Conservation (phyloP, 768 basidiomycete species). For the Porphyrellus cyaneotinctus region DNA sequence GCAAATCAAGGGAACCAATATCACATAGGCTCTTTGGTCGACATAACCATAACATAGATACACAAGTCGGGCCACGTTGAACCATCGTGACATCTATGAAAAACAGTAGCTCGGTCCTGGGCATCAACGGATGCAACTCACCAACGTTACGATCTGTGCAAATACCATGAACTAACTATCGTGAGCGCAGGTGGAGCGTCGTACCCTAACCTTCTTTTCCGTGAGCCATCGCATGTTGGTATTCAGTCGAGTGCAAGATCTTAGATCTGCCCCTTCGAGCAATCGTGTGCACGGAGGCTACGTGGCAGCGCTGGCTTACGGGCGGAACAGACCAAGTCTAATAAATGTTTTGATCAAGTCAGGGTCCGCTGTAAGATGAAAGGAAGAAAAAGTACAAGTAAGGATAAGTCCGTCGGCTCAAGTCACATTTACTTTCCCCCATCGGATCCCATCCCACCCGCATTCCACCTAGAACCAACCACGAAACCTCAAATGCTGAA, state of each 20-base stretch:
- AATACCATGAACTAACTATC: conserved; percentile 43
- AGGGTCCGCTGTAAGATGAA: conserved; percentile 16
- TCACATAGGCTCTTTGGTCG: conserved; percentile 33
- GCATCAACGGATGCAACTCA: conserved; percentile 14
- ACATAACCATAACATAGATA: too few species aligned
- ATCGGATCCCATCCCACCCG: not conserved
- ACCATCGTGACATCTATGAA: conserved; percentile 42
- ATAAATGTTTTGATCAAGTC: conserved; percentile 13
- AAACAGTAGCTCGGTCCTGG: not conserved
- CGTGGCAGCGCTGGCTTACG: too few species aligned
- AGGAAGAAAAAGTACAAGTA: conserved; percentile 15
- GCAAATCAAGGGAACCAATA: conserved; percentile 11
- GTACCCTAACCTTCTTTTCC: conserved; percentile 72
- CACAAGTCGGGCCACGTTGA: conserved; percentile 52
- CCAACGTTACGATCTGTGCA: conserved; percentile 44
- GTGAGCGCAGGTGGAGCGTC: too few species aligned
- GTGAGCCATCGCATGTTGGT: conserved; percentile 54
- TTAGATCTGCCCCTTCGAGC: conserved; percentile 57
- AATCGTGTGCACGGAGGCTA: too few species aligned
- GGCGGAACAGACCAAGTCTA: too few species aligned
- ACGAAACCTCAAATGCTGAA: conserved; percentile 1
- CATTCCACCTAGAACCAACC: not conserved
- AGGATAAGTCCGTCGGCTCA: conserved; percentile 16
- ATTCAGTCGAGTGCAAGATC: conserved; percentile 58
- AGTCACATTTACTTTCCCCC: not conserved